Evolutionary conservation across 129 eudicot species (phyloP).

Genomic region (Arctium lappa): DNA sequence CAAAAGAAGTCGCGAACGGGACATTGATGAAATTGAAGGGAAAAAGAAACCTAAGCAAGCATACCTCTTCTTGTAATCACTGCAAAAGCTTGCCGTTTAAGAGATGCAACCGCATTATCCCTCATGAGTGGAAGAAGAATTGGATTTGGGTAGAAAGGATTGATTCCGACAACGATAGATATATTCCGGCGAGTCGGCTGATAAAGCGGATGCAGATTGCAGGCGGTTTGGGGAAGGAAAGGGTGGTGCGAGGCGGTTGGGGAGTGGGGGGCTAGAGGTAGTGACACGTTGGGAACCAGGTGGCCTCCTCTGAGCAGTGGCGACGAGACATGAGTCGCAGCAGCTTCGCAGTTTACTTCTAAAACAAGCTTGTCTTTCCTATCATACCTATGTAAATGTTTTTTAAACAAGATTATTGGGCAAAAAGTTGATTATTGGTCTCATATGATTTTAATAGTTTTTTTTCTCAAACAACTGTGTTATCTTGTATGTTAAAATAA

Average conservation of each 20-base stretch:
- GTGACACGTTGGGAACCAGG: slow-evolving; percentile 40
- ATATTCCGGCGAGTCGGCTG: background rate
- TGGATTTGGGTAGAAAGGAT: background rate
- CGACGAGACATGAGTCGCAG: slow-evolving; percentile 9
- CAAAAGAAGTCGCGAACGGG: background rate
- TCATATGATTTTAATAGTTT: no score
- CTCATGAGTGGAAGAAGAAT: slow-evolving; percentile 12
- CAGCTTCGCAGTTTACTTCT: background rate
- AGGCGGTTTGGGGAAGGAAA: background rate
- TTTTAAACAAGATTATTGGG: no score
- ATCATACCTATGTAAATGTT: background rate
- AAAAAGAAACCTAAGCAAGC: slow-evolving; percentile 3
- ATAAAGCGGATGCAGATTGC: slow-evolving; percentile 1
- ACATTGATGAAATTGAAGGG: background rate
- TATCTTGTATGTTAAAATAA: no score
- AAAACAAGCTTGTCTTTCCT: background rate
- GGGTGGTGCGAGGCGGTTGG: slow-evolving; percentile 16
- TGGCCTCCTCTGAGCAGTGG: slow-evolving; percentile 24
- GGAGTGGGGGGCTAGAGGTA: slow-evolving; percentile 17
- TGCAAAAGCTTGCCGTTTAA: slow-evolving; percentile 16
- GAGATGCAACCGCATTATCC: slow-evolving; percentile 16
- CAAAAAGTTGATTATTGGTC: no score
- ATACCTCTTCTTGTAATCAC: slow-evolving; percentile 8
- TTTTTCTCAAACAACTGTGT: no score
- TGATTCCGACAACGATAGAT: background rate